Percentiles rank a stretch among this genome's conserved stretches.
phyloP scores from a whole-genome alignment of 2,329 filamentous ascomycete genomes.

The Sclerotinia glacialis region DNA sequence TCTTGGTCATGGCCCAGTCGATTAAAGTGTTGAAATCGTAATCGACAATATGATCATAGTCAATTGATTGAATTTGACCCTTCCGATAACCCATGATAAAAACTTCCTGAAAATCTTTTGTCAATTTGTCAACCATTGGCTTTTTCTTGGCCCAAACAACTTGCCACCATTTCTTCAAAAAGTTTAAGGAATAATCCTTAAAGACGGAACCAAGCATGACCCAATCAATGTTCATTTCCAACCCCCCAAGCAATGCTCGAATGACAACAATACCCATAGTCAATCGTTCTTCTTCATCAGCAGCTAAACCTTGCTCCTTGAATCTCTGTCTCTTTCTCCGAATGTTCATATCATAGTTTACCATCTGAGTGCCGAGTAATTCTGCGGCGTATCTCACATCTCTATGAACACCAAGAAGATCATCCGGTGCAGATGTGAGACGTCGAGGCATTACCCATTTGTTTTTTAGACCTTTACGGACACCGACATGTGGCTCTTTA shows the following conservation, averaged over 20 bases:
- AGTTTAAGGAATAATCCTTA: slow-evolving; percentile 51
- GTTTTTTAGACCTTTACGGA: slow-evolving; percentile 20
- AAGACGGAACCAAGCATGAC: slow-evolving; percentile 56
- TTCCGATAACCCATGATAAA: slow-evolving; percentile 66
- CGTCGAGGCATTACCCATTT: slow-evolving; percentile 21
- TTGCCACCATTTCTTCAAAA: slow-evolving; percentile 56
- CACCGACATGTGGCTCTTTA: slow-evolving; percentile 12
- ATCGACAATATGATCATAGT: slow-evolving; percentile 59
- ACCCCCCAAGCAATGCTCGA: slow-evolving; percentile 57
- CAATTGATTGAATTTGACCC: slow-evolving; percentile 57
- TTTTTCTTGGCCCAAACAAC: slow-evolving; percentile 50
- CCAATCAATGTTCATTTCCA: slow-evolving; percentile 59
- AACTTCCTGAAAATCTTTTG: slow-evolving; percentile 60
- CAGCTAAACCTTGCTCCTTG: slow-evolving; percentile 38
- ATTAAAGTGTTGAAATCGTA: slow-evolving; percentile 70
- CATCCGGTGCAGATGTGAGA: slow-evolving; percentile 19
- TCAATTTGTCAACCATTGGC: slow-evolving; percentile 54
- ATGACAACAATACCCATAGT: slow-evolving; percentile 58
- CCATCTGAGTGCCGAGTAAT: slow-evolving; percentile 20
- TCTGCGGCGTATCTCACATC: slow-evolving; percentile 19
- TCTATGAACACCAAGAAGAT: slow-evolving; percentile 21
- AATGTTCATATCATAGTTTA: slow-evolving; percentile 18
- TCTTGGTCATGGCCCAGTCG: slow-evolving; percentile 56
- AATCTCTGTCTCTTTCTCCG: slow-evolving; percentile 31
- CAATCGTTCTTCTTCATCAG: slow-evolving; percentile 48